Evolutionary conservation across 1,284 basidiomycete genomes (phyloP).

Genomic region (Apiotrichum porosum): DNA sequence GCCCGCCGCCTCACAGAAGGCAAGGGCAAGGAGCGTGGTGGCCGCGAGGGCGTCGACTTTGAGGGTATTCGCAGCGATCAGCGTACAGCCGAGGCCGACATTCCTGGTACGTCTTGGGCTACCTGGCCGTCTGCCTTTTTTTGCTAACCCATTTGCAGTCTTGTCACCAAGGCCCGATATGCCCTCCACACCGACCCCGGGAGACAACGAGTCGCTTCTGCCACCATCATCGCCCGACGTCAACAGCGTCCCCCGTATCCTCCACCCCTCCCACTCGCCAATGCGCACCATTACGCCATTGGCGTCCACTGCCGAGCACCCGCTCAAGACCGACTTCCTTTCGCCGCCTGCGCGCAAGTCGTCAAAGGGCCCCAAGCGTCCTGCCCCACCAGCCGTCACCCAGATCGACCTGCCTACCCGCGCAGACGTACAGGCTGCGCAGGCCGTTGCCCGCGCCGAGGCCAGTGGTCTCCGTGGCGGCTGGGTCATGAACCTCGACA

Average conservation of each 20-base stretch:
- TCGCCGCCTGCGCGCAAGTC: conserved; percentile 27
- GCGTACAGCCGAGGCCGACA: conserved; percentile 33
- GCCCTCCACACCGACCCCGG: conserved; percentile 20
- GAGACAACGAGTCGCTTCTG: conserved; percentile 39
- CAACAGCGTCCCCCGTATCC: conserved; percentile 24
- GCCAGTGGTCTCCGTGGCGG: conserved; percentile 44
- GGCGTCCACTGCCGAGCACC: conserved; percentile 32
- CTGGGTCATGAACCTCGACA: conserved; percentile 48
- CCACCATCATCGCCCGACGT: conserved; percentile 39
- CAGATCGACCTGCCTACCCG: conserved; percentile 48
- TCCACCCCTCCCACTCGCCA: conserved; percentile 8
- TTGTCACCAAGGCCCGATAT: too few species aligned
- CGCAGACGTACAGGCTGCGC: conserved; percentile 48
- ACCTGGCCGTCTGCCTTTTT: too few species aligned
- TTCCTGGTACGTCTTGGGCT: conserved; percentile 40
- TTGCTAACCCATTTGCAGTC: too few species aligned
- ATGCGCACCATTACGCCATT: conserved; percentile 10
- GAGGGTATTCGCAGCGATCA: conserved; percentile 29
- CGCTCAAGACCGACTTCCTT: conserved; percentile 35
- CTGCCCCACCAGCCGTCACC: conserved; percentile 30
- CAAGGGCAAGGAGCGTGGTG: conserved; percentile 18
- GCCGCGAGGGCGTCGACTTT: conserved; percentile 7
- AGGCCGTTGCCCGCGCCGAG: conserved; percentile 48
- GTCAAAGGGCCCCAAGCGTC: background rate
- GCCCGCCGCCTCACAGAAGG: conserved; percentile 34